Conservation (phyloP, 2,329 filamentous ascomycete species). For the Ramularia endophylla region DNA sequence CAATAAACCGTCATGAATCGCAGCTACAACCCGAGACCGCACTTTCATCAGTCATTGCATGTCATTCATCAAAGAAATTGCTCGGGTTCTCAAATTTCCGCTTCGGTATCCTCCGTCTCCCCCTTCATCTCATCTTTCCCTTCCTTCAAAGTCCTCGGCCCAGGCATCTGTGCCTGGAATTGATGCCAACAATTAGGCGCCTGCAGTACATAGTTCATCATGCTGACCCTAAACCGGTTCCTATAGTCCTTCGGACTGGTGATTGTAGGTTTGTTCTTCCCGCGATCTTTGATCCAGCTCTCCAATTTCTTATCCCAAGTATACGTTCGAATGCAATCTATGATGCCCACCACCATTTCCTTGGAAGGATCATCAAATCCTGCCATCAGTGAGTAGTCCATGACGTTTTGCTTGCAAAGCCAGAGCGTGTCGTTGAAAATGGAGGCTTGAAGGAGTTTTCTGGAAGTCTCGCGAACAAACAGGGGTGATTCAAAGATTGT, state of each 20-base stretch:
- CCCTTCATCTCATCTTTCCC: slow-evolving; percentile 10
- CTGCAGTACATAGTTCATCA: slow-evolving; percentile 81
- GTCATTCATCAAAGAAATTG: not conserved
- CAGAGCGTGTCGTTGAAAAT: slow-evolving; percentile 99
- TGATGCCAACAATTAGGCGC: slow-evolving; percentile 72
- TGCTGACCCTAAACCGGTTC: slow-evolving; percentile 88
- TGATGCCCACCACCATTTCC: slow-evolving; percentile 94
- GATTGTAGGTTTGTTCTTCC: slow-evolving; percentile 82
- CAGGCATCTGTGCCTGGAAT: slow-evolving; percentile 42
- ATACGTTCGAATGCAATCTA: slow-evolving; percentile 96
- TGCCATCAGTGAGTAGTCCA: slow-evolving; percentile 99
- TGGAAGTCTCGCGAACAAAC: slow-evolving; percentile 92
- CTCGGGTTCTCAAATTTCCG: not conserved
- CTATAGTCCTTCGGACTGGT: slow-evolving; percentile 98
- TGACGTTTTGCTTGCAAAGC: slow-evolving; percentile 88
- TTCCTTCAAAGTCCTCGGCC: slow-evolving; percentile 29
- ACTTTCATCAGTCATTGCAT: not conserved
- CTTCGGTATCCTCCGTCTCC: slow-evolving; percentile 12
- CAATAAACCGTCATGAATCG: too few relatives aligned
- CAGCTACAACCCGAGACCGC: too few relatives aligned
- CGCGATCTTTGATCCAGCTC: slow-evolving; percentile 98
- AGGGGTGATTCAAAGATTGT: slow-evolving; percentile 97
- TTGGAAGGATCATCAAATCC: slow-evolving; percentile 86
- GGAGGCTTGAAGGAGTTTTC: slow-evolving; percentile 82
- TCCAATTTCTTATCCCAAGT: slow-evolving; percentile 99